These are phyloP conservation scores for Clarireedia hainanense DNA, from an alignment of 2,329 filamentous ascomycete genomes.

Conservation along the genomic window DNA sequence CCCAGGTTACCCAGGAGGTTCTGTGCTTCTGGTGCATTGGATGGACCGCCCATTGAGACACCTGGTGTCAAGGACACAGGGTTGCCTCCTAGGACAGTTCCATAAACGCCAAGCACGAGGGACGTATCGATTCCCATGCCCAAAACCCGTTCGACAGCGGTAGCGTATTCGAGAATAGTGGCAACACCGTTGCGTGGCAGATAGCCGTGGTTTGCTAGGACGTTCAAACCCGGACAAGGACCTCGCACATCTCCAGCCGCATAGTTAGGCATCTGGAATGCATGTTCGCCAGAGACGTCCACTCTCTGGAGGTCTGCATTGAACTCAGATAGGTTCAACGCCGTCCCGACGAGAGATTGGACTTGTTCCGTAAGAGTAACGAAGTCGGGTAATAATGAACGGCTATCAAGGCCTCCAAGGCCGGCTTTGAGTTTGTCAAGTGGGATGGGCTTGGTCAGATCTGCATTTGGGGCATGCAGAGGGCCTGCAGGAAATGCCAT, in stretches of 20 bases:
- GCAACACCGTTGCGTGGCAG: not conserved
- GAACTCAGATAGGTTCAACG: too few species aligned
- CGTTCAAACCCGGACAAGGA: not conserved
- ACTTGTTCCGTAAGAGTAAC: too few species aligned
- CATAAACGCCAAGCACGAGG: not conserved
- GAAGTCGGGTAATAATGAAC: too few species aligned
- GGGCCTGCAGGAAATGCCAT: too few species aligned
- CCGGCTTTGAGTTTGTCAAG: too few species aligned
- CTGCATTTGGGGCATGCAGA: too few species aligned
- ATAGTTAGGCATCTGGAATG: not conserved
- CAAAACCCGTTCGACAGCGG: constrained; percentile 15
- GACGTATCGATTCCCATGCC: not conserved
- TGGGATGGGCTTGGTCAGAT: too few species aligned
- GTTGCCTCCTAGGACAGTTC: not conserved
- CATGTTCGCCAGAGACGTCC: not conserved
- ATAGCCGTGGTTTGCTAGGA: not conserved
- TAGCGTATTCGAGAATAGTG: constrained; percentile 24
- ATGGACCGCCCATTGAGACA: not conserved
- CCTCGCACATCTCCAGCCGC: not conserved
- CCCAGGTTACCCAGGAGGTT: constrained; percentile 19
- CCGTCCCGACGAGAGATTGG: too few species aligned
- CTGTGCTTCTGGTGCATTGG: not conserved
- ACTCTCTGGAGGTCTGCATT: too few species aligned
- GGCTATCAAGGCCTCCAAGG: too few species aligned
- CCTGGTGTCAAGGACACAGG: not conserved